phyloP scores from a whole-genome alignment of 257 asterid species.

The Haberlea rhodopensis region DNA sequence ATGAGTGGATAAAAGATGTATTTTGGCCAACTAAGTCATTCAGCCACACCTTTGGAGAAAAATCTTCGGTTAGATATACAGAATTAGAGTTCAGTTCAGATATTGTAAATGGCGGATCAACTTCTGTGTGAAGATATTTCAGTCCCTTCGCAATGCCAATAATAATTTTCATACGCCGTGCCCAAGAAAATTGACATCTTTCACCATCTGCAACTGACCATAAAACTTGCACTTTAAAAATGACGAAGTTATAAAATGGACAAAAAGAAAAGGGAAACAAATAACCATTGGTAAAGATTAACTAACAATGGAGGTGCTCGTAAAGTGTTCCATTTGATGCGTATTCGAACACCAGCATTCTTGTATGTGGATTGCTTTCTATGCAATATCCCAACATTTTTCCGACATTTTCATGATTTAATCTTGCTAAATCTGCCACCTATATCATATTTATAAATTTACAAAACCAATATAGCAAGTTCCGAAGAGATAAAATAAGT shows the following conservation, averaged over 20 bases:
- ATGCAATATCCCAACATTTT: slow-evolving; percentile 78
- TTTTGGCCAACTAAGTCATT: not conserved
- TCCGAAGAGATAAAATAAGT: not conserved
- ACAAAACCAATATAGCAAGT: slow-evolving; percentile 11
- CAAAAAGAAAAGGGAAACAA: not conserved
- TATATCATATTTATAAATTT: slow-evolving; percentile 24
- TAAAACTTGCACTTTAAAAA: slow-evolving; percentile 19
- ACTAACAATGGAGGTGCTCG: slow-evolving; percentile 88
- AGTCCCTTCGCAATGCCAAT: slow-evolving; percentile 78
- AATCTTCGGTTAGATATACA: slow-evolving; percentile 82
- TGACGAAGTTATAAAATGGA: slow-evolving; percentile 11
- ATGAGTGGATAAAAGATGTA: not conserved
- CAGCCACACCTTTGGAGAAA: slow-evolving; percentile 74
- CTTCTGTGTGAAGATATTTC: slow-evolving; percentile 67
- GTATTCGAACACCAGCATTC: slow-evolving; percentile 91
- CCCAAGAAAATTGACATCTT: slow-evolving; percentile 85
- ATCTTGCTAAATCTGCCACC: slow-evolving; percentile 81
- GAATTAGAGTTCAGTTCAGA: slow-evolving; percentile 65
- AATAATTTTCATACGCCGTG: slow-evolving; percentile 68
- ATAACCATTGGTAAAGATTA: not conserved
- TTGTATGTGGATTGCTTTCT: slow-evolving; percentile 65
- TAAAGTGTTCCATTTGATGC: slow-evolving; percentile 89
- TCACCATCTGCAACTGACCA: slow-evolving; percentile 62
- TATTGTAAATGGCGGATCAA: slow-evolving; percentile 63
- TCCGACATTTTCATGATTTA: slow-evolving; percentile 78